phyloP scores from a whole-genome alignment of 495 filamentous ascomycete genomes.

The Aspergillus biplanus region DNA sequence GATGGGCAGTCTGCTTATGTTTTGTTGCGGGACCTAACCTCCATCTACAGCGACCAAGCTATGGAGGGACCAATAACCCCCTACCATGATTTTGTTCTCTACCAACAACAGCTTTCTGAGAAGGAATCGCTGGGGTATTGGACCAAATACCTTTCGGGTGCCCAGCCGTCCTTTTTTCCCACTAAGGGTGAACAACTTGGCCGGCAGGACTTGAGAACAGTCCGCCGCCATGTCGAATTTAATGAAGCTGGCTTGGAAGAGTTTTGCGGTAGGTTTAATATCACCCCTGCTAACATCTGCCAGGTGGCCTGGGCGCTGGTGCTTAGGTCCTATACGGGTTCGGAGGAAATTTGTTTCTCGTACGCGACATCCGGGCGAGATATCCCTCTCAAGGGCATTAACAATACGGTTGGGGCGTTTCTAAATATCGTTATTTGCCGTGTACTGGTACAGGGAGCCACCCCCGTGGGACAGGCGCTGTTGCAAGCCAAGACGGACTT shows the following conservation, averaged over 20 bases:
- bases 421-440: conserved; percentile 14
- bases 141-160: conserved; percentile 17
- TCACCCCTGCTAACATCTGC: conserved; percentile 25
- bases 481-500: conserved; percentile 10
- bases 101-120: conserved; percentile 8
- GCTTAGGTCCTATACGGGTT: conserved; percentile 43
- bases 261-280: conserved; percentile 19
- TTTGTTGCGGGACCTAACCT: conserved; percentile 12
- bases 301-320: conserved; percentile 47
- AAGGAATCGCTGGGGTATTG: conserved; percentile 9
- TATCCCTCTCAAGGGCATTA: conserved; percentile 11
- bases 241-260: conserved; percentile 1
- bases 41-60: conserved; percentile 10
- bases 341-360: conserved; percentile 50
- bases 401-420: conserved; percentile 17
- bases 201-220: not conserved
- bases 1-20: conserved; percentile 18
- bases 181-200: conserved; percentile 2
- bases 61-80: conserved; percentile 4
- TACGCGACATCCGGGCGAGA: conserved; percentile 24
- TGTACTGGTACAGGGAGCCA: not conserved
- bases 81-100: conserved; percentile 13
- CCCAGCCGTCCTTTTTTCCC: conserved; percentile 14
- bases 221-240: conserved; percentile 2
- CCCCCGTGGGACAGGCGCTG: conserved; percentile 1